phyloP scores from a whole-genome alignment of 495 filamentous ascomycete species.

The Aspergillus baeticus region DNA sequence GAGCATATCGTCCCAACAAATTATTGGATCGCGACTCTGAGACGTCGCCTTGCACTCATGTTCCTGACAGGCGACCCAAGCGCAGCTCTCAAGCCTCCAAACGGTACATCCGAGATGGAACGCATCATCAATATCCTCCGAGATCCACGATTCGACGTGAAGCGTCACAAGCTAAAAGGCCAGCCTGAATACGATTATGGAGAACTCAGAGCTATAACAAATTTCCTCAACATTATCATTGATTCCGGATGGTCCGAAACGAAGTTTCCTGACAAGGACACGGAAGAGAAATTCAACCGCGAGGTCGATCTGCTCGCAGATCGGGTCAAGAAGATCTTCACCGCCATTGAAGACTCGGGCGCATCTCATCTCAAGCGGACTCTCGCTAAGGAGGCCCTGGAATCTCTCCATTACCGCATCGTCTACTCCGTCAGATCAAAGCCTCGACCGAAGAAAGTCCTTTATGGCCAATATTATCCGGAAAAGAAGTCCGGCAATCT shows the following conservation, averaged over 20 bases:
- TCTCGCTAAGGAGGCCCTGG: slow-evolving; percentile 69
- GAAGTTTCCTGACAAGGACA: slow-evolving; percentile 27
- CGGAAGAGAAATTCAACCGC: slow-evolving; percentile 59
- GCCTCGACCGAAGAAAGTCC: slow-evolving; percentile 53
- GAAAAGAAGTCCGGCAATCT: slow-evolving; percentile 4
- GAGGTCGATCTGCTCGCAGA: slow-evolving; percentile 65
- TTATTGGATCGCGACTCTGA: slow-evolving; percentile 57
- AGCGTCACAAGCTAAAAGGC: slow-evolving; percentile 25
- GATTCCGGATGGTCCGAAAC: slow-evolving; percentile 55
- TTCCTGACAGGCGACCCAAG: slow-evolving; percentile 59
- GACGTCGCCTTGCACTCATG: slow-evolving; percentile 69
- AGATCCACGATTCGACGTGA: slow-evolving; percentile 48
- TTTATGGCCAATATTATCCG: slow-evolving; percentile 48
- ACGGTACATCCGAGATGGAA: slow-evolving; percentile 49
- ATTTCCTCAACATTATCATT: slow-evolving; percentile 70
- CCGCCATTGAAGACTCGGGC: slow-evolving; percentile 70
- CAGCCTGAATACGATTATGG: slow-evolving; percentile 61
- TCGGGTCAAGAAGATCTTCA: slow-evolving; percentile 64
- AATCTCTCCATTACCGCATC: slow-evolving; percentile 69
- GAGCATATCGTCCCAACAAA: slow-evolving; percentile 55
- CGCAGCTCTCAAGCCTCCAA: slow-evolving; percentile 42
- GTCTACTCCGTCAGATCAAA: slow-evolving; percentile 67
- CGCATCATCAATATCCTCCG: slow-evolving; percentile 52
- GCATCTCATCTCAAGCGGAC: slow-evolving; percentile 69
- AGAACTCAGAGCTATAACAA: slow-evolving; percentile 59